Evolutionary conservation across 768 basidiomycete genomes (phyloP), one percentile per base, ranked within the genome.

Genomic region (Rhodosporidiobolus sp.): DNA sequence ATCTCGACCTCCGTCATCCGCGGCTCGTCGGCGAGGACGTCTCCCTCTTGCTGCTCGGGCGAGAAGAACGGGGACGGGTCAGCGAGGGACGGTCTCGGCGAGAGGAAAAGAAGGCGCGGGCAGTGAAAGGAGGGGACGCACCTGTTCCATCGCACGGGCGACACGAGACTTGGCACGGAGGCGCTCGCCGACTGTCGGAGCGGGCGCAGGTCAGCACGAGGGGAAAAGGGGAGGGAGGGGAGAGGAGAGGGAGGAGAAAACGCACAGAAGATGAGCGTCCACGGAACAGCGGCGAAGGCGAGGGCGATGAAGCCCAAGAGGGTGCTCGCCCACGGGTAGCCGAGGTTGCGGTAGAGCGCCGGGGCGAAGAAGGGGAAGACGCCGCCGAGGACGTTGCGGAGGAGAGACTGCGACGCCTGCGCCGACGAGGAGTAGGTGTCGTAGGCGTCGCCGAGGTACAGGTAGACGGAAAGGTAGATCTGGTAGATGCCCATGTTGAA

Each of bases 291-390:
- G 20, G 74, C 65, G 54, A 76, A 65, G 11, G 65, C 70, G 34
- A 60, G 46, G 11, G 77, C 75, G 64, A 78, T 74, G 48, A 63
- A 72, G 11, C 77, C 70, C n/a, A 74, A 48, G 26, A 74, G 34
- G 5, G 58, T 48, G 7, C 64, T 69, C 1, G 72, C 75, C 65
- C 68, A 60, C 6, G 56, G 52, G 64, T 75, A 75, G 11, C 35
- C 43, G 49, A 77, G 65, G 2, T 70, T 43, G 65, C 75, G 59
- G 73, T 77, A 76, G 75, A 69, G 66, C 19, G 19, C 35, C 48
- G 69, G 60, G 4, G 69, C 74, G 65, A 78, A 78, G 67, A 78
- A 72, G 12, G 77, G 55, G 46, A 28, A 48, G 52, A 16, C 26
- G 30, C 64, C 60, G 19, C 67, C 73, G 43, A 74, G 64, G 46